A percentile compares a stretch with the other conserved stretches of the same genome.
phyloP scores from a whole-genome alignment of 345 rosid genomes.

The Murraya paniculata region DNA sequence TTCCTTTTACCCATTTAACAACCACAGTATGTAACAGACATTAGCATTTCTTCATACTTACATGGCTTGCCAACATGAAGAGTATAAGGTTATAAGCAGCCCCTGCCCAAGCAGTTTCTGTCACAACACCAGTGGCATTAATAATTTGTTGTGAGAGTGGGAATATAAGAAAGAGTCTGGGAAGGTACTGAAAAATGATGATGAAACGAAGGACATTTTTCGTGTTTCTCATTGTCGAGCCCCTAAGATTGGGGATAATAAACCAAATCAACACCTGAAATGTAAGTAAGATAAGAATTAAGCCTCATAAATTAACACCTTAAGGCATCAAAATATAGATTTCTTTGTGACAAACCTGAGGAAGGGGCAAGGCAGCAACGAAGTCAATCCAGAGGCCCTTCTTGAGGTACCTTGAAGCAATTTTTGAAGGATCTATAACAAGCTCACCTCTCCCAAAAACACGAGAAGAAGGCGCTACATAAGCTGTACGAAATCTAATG shows the following conservation, averaged over 20 bases:
- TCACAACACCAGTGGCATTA: constrained; percentile 82
- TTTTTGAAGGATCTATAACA: constrained; percentile 61
- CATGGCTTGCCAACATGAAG: constrained; percentile 98
- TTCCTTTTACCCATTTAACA: background rate
- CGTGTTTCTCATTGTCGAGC: constrained; percentile 78
- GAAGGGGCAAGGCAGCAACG: constrained; percentile 81
- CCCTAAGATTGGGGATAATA: constrained; percentile 62
- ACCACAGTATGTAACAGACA: background rate
- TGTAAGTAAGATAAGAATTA: background rate
- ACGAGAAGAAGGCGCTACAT: constrained; percentile 83
- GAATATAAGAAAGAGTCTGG: constrained; percentile 64
- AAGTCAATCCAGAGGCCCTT: constrained; percentile 70
- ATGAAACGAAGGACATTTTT: constrained; percentile 82
- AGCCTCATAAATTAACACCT: background rate
- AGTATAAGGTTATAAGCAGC: constrained; percentile 91
- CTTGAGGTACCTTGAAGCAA: constrained; percentile 55
- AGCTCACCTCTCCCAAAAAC: constrained; percentile 93
- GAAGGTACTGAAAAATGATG: constrained; percentile 77
- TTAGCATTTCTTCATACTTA: constrained; percentile 30
- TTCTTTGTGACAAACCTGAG: constrained; percentile 49
- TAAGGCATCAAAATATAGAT: background rate
- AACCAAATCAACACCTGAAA: constrained; percentile 83
- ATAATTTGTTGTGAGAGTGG: constrained; percentile 80
- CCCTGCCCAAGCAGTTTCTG: constrained; percentile 95
- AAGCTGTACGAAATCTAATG: constrained; percentile 71